Base-by-base conservation (phyloP, 352 stramenopile genomes). In the Blastocystis sp. region DNA sequence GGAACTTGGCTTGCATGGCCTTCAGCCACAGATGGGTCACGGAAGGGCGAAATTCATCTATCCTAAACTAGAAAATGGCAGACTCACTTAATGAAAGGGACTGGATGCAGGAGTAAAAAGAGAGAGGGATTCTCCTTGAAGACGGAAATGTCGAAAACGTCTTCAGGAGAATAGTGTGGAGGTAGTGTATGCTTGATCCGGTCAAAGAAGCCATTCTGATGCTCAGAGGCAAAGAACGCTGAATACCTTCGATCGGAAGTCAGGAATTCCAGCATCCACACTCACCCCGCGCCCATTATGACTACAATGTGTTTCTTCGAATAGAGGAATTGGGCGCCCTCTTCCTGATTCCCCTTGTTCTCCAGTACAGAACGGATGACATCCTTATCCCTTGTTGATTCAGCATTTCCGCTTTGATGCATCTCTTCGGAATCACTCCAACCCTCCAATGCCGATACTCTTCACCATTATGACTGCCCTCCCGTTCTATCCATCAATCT, bases 61-160 rank as follows among this genome's bases (percentile, higher is more conserved):
- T 11, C 2, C n/a, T 43, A 40, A 81, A 67, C 5, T 34, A 19
- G 34, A 43, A 21, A 0, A 4, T 1, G 2, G 2, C 19, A n/a
- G 3, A 3, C n/a, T 19, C 21, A 71, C 64, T 38, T 23, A 41
- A 21, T 41, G 45, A 2, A 21, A 71, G 21, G 45, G n/a, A 14
- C 38, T 71, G 38, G 23, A 71, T 71, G 17, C 43, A 52, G 10
- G 45, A 66, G 41, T 81, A 81, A 41, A n/a, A 81, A 81, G 14
- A 81, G 28, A 40, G 71, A 64, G 2, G 71, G 71, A 45, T 81
- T 66, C 28, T 81, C 71, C 71, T 64, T 64, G 52, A 81, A 81
- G n/a, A 59, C 52, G 28, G 28, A 23, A 10, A 67, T 38, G 23
- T 81, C 71, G 34, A 81, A 81, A 7, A 81, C 9, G 28, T 81